Conservation (phyloP, 129 eudicot genomes). For the Deinandra increscens region DNA sequence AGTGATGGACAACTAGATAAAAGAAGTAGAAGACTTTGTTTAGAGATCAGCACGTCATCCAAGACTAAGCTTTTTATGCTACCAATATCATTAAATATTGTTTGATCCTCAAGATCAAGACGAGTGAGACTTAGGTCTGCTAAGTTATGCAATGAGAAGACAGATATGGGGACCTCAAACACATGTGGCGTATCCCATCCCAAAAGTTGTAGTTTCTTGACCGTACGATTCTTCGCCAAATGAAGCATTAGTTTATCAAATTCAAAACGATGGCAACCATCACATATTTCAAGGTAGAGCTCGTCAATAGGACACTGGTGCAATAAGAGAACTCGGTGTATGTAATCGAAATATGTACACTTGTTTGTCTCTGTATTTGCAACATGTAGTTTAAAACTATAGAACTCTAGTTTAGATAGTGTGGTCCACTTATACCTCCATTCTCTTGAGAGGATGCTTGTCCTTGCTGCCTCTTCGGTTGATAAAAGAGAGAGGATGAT, state of each 20-base stretch:
- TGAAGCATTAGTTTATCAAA: not conserved
- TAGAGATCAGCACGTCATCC: not conserved
- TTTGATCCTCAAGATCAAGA: not conserved
- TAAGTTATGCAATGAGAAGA: not conserved
- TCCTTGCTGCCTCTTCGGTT: too few species aligned
- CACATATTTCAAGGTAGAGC: not conserved
- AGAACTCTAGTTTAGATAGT: not conserved
- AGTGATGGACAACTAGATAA: not conserved
- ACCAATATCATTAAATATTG: not conserved
- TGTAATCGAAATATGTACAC: not conserved
- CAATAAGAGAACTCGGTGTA: constrained; percentile 5
- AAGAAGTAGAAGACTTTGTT: not conserved
- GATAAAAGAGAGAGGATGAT: too few species aligned
- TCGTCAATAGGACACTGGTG: constrained; percentile 2
- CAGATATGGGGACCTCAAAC: not conserved
- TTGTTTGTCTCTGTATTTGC: not conserved
- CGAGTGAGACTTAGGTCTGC: not conserved
- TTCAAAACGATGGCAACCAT: not conserved
- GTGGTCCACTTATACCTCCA: constrained; percentile 21
- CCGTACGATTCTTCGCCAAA: not conserved
- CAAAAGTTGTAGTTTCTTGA: not conserved
- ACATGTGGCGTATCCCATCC: too few species aligned
- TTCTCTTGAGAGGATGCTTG: constrained; percentile 12
- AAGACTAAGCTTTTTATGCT: constrained; percentile 4
- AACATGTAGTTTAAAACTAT: not conserved